Evolutionary conservation across 2,329 filamentous ascomycete genomes (phyloP).

Genomic region (Lachnellula suecica): DNA sequence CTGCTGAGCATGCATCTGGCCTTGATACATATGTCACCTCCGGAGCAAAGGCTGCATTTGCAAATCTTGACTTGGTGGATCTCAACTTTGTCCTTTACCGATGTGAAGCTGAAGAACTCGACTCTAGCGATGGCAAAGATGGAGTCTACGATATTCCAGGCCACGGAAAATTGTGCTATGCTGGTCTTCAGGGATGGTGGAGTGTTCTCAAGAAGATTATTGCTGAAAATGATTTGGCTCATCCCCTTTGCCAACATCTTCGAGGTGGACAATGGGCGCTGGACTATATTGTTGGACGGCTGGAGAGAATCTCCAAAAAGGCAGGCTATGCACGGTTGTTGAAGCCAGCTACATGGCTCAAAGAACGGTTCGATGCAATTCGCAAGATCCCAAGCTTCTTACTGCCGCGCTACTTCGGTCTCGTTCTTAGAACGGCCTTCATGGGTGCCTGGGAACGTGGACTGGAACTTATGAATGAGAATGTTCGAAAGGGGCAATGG

Average conservation of each 20-base stretch:
- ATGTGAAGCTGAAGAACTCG: conserved; percentile 84
- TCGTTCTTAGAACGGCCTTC: conserved; percentile 86
- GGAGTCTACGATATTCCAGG: conserved; percentile 88
- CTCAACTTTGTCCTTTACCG: conserved; percentile 91
- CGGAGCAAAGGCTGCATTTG: conserved; percentile 77
- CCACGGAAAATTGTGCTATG: conserved; percentile 84
- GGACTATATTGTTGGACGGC: conserved; percentile 78
- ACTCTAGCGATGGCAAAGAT: conserved; percentile 74
- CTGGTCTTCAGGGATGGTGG: conserved; percentile 98
- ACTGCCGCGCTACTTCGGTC: conserved; percentile 87
- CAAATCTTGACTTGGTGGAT: conserved; percentile 72
- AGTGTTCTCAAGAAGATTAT: conserved; percentile 84
- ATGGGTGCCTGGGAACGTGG: conserved; percentile 76
- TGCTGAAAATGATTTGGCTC: conserved; percentile 84
- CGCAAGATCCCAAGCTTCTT: conserved; percentile 84
- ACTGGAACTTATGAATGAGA: conserved; percentile 75
- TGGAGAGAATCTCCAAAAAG: conserved; percentile 69
- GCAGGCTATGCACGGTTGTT: conserved; percentile 61
- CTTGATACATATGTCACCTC: conserved; percentile 85
- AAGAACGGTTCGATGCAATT: conserved; percentile 82
- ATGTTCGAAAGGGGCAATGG: conserved; percentile 77
- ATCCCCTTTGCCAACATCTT: conserved; percentile 90
- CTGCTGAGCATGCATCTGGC: conserved; percentile 78
- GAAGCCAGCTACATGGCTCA: conserved; percentile 74
- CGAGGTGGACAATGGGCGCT: conserved; percentile 89